Conservation (phyloP, 2,329 filamentous ascomycete genomes). For the Neofusicoccum cordaticola region DNA sequence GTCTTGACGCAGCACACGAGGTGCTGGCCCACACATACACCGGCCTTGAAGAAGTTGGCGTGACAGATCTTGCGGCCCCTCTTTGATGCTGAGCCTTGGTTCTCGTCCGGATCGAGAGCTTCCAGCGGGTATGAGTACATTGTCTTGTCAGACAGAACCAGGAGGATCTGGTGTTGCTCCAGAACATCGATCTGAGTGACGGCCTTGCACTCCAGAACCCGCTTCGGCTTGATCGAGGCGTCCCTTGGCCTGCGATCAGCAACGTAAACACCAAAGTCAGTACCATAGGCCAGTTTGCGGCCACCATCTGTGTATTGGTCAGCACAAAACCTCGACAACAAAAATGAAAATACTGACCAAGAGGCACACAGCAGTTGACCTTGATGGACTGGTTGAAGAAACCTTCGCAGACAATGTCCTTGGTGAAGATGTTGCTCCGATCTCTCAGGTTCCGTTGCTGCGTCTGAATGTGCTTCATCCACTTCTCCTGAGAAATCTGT, state of each 20-base stretch:
- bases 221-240: slow-evolving; percentile 66
- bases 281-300: slow-evolving; percentile 89
- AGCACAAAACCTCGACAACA: neutral
- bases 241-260: slow-evolving; percentile 89
- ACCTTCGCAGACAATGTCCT: slow-evolving; percentile 70
- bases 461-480: slow-evolving; percentile 91
- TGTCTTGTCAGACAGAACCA: slow-evolving; percentile 91
- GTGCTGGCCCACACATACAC: slow-evolving; percentile 89
- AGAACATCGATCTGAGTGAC: slow-evolving; percentile 96
- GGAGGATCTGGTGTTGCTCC: slow-evolving; percentile 87
- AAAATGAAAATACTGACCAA: slow-evolving; percentile 57
- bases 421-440: slow-evolving; percentile 67
- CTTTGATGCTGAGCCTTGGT: slow-evolving; percentile 69
- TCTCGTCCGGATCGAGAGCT: slow-evolving; percentile 79
- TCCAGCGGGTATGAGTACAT: slow-evolving; percentile 85
- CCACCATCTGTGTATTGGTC: slow-evolving; percentile 67
- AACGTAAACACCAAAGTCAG: slow-evolving; percentile 88
- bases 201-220: slow-evolving; percentile 79
- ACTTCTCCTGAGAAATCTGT: slow-evolving; percentile 85
- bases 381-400: slow-evolving; percentile 88
- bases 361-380: slow-evolving; percentile 92
- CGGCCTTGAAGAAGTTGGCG: slow-evolving; percentile 97
- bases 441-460: slow-evolving; percentile 85
- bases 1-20: slow-evolving; percentile 97
- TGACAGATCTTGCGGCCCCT: slow-evolving; percentile 95